Conservation (phyloP, 306 rosid species). For the Dalbergia cochinchinensis region DNA sequence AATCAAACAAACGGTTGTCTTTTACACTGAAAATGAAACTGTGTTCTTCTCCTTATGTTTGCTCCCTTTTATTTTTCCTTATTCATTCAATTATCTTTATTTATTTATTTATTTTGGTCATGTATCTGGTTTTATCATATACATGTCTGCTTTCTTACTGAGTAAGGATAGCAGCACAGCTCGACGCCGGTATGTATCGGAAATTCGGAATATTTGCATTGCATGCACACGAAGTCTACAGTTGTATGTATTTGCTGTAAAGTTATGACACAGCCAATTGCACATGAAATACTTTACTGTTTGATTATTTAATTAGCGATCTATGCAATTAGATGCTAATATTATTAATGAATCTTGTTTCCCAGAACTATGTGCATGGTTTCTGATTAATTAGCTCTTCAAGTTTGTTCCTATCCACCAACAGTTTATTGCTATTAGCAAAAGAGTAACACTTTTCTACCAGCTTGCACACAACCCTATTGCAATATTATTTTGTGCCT, state of each 20-base stretch:
- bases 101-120: neutral
- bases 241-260: constrained; percentile 3
- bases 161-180: constrained; percentile 19
- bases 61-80: constrained; percentile 31
- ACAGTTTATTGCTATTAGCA: too few species aligned
- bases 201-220: neutral
- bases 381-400: too few species aligned
- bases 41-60: constrained; percentile 1
- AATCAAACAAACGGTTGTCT: neutral
- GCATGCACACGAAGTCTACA: constrained; percentile 28
- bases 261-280: neutral
- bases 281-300: too few species aligned
- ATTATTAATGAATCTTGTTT: too few species aligned
- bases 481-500: too few species aligned
- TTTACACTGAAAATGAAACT: constrained; percentile 31
- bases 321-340: too few species aligned
- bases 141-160: constrained; percentile 27
- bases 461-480: too few species aligned
- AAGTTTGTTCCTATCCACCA: too few species aligned
- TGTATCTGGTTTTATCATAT: neutral
- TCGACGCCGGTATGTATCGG: constrained; percentile 22
- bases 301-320: too few species aligned
- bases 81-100: neutral
- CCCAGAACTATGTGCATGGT: too few species aligned
- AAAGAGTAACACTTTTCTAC: too few species aligned